phyloP scores from a whole-genome alignment of 306 rosid genomes.

The Styphnolobium japonicum region DNA sequence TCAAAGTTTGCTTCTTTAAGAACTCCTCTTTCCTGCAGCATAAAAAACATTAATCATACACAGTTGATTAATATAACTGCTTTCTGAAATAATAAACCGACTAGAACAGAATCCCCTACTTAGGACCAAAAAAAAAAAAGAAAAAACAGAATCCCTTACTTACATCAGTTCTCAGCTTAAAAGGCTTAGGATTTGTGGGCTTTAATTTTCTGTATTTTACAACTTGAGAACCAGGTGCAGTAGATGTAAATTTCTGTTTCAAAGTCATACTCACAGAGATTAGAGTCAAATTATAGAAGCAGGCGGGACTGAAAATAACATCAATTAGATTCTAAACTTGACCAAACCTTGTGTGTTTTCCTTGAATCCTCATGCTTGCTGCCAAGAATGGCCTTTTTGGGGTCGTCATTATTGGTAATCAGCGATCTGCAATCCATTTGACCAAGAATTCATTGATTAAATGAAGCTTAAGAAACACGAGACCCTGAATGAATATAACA shows the following conservation, averaged over 20 bases:
- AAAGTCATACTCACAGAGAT: slow-evolving; percentile 17
- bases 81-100: background rate
- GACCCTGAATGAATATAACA: background rate
- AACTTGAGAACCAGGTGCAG: slow-evolving; percentile 44
- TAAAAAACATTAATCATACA: slow-evolving; percentile 13
- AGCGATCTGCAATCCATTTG: slow-evolving; percentile 39
- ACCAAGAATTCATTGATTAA: background rate
- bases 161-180: slow-evolving; percentile 94
- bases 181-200: slow-evolving; percentile 91
- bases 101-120: slow-evolving; percentile 30
- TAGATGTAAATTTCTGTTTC: slow-evolving; percentile 45
- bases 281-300: background rate
- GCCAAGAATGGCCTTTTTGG: slow-evolving; percentile 34
- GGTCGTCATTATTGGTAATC: slow-evolving; percentile 3
- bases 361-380: slow-evolving; percentile 48
- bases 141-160: slow-evolving; percentile 33
- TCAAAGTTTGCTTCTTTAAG: slow-evolving; percentile 84
- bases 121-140: too few relatives aligned
- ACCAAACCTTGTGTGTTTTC: slow-evolving; percentile 50
- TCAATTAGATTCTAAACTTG: slow-evolving; percentile 7
- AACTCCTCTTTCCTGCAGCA: slow-evolving; percentile 80
- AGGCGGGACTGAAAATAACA: background rate
- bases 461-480: slow-evolving; percentile 15
- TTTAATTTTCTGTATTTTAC: slow-evolving; percentile 67
- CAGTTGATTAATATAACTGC: background rate